phyloP scores from a whole-genome alignment of 2,329 filamentous ascomycete genomes.

The Coniosporium tulheliwenetii region DNA sequence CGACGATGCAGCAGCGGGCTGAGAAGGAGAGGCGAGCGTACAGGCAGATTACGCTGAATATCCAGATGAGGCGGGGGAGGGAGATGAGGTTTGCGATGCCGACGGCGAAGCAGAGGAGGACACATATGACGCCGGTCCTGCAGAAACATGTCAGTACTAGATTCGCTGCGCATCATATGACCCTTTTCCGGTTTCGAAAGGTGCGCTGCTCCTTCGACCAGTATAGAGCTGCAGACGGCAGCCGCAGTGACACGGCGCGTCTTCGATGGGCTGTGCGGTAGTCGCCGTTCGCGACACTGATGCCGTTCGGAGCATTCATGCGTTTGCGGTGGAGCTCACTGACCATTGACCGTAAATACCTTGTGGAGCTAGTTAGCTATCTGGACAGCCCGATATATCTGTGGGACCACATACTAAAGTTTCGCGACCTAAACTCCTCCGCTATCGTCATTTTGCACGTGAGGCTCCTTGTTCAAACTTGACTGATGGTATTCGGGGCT shows the following conservation, averaged over 20 bases:
- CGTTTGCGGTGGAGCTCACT: constrained; percentile 10
- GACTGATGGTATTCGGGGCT: too few species aligned
- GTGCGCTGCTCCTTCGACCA: neutral
- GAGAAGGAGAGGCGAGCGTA: constrained; percentile 11
- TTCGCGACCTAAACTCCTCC: constrained; percentile 48
- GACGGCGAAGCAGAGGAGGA: constrained; percentile 50
- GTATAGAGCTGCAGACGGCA: neutral
- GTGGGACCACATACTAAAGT: constrained; percentile 42
- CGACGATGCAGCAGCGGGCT: neutral
- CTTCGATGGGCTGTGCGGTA: neutral
- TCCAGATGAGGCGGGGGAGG: constrained; percentile 34
- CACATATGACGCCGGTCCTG: constrained; percentile 43
- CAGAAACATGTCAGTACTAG: constrained; percentile 7
- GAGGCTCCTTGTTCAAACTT: neutral
- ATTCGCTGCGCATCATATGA: neutral
- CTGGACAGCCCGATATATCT: neutral
- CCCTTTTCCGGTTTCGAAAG: neutral
- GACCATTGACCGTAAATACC: constrained; percentile 57
- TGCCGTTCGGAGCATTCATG: neutral
- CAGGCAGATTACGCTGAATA: constrained; percentile 42
- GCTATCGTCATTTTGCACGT: constrained; percentile 37
- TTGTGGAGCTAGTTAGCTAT: constrained; percentile 12
- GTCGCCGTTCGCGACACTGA: neutral
- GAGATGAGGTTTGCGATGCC: constrained; percentile 56
- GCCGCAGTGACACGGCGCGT: neutral